Conservation (phyloP, 257 asterid genomes). For the Solanum medicagineum region DNA sequence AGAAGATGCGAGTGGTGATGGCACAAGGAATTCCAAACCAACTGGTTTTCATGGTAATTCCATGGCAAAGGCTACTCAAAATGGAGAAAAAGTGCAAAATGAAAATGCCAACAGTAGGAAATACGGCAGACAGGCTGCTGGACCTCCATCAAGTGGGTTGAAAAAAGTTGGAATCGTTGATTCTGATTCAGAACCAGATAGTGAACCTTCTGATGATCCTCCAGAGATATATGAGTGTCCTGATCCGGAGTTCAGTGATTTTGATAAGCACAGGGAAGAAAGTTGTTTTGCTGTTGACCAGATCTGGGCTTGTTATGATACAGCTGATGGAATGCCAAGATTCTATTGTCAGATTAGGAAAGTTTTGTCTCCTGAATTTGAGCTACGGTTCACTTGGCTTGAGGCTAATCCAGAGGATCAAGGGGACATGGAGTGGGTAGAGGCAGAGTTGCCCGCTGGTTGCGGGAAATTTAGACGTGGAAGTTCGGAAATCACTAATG, state of each 20-base stretch:
- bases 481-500: background rate
- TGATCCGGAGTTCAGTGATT: conserved; percentile 70
- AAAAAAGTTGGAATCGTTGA: conserved; percentile 24
- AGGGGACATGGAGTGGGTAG: conserved; percentile 22
- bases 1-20: conserved; percentile 5
- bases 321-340: conserved; percentile 72
- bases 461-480: conserved; percentile 58
- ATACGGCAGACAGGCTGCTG: conserved; percentile 2
- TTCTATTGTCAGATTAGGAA: conserved; percentile 50
- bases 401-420: conserved; percentile 43
- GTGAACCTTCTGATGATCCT: background rate
- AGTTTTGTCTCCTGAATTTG: conserved; percentile 28
- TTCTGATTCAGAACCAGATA: conserved; percentile 26
- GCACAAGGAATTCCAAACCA: conserved; percentile 4
- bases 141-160: conserved; percentile 6
- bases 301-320: conserved; percentile 74
- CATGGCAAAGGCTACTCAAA: conserved; percentile 8
- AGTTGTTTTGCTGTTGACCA: conserved; percentile 40
- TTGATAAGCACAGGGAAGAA: conserved; percentile 40
- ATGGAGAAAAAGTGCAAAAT: conserved; percentile 9
- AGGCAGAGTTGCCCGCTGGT: conserved; percentile 39
- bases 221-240: conserved; percentile 12
- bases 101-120: conserved; percentile 1
- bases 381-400: conserved; percentile 47
- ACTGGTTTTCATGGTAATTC: conserved; percentile 7